Conservation (phyloP, 306 rosid genomes). For the Dalbergia oliveri region DNA sequence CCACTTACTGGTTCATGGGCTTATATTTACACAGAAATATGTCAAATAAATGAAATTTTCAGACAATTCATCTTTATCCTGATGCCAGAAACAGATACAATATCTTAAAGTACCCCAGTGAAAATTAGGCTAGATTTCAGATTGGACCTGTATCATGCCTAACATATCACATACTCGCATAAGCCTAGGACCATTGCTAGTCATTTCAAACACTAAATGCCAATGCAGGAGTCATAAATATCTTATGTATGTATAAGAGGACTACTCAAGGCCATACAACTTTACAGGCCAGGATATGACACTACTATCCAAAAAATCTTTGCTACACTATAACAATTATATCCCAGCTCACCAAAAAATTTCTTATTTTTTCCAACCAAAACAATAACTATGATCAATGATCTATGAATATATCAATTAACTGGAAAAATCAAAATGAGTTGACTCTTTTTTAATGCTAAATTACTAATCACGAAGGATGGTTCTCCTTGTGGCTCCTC, state of each 20-base stretch:
- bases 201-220: neutral
- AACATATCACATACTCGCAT: constrained; percentile 4
- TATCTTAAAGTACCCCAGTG: constrained; percentile 14
- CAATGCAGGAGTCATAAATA: constrained; percentile 3
- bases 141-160: constrained; percentile 10
- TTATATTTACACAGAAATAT: constrained; percentile 6
- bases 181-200: constrained; percentile 9
- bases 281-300: neutral
- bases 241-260: neutral
- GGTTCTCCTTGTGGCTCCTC: constrained; percentile 6
- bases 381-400: neutral
- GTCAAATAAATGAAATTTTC: constrained; percentile 8
- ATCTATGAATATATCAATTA: neutral
- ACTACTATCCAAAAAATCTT: constrained; percentile 19
- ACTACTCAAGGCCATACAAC: constrained; percentile 13
- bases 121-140: constrained; percentile 14
- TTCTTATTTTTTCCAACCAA: neutral
- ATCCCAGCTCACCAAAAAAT: neutral
- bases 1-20: constrained; percentile 10
- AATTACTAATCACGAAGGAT: constrained; percentile 20
- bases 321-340: neutral
- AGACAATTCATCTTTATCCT: constrained; percentile 18
- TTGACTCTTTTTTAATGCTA: neutral
- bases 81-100: constrained; percentile 32
- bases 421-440: constrained; percentile 25